These are phyloP conservation scores for Dichotomocladium elegans DNA, from an alignment of 371 early-diverging fungal species.

Conservation along the genomic window DNA sequence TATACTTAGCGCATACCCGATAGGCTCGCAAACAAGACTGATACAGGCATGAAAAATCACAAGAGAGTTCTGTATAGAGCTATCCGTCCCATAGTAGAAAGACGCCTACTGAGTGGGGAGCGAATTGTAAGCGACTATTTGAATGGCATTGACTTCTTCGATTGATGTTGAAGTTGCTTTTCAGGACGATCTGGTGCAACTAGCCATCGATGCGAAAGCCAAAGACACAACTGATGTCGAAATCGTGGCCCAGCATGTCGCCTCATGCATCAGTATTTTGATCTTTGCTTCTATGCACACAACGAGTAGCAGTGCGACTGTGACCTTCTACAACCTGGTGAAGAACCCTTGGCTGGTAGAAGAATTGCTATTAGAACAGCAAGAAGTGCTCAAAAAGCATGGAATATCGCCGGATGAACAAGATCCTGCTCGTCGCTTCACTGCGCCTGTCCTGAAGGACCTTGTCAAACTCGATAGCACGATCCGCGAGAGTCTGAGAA, in stretches of 20 bases:
- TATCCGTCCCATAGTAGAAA: no score
- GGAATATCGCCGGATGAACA: background rate
- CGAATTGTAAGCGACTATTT: no score
- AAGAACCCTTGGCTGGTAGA: conserved; percentile 33
- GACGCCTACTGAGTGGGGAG: no score
- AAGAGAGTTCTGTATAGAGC: no score
- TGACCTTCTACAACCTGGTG: conserved; percentile 34
- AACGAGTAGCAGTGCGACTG: conserved; percentile 25
- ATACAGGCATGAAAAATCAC: no score
- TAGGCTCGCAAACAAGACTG: no score
- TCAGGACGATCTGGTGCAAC: no score
- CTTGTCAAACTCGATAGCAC: conserved; percentile 47
- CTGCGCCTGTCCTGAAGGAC: conserved; percentile 23
- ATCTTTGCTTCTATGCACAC: conserved; percentile 42
- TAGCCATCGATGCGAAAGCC: no score
- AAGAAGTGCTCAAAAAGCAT: conserved; percentile 17
- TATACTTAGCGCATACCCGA: no score
- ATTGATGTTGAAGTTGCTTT: conserved; percentile 17
- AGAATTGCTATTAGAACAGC: conserved; percentile 38
- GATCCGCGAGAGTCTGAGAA: conserved; percentile 40
- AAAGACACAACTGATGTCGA: no score
- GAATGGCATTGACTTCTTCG: background rate
- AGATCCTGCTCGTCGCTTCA: conserved; percentile 12
- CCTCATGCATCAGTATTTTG: conserved; percentile 17
- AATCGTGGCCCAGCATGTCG: no score